These are phyloP conservation scores for Kwoniella shivajii DNA, from an alignment of 1,284 basidiomycete genomes.

Conservation along the genomic window DNA sequence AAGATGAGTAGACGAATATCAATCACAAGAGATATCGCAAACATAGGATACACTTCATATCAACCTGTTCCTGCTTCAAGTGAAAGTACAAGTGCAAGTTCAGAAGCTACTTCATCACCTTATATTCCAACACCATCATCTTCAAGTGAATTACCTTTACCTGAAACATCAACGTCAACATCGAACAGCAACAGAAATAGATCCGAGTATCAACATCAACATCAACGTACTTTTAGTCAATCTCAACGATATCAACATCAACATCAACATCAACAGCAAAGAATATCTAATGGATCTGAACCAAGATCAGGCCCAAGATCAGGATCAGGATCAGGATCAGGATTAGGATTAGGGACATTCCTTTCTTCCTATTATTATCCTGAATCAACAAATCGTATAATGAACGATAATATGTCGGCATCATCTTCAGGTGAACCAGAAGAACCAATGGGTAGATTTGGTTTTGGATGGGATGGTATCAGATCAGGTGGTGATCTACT, in stretches of 20 bases:
- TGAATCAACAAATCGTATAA: neutral
- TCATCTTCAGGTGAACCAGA: neutral
- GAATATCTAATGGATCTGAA: conserved; percentile 8
- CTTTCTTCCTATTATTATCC: neutral
- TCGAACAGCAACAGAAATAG: neutral
- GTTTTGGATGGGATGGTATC: neutral
- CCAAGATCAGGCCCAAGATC: conserved; percentile 9
- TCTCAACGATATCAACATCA: neutral
- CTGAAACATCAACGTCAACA: neutral
- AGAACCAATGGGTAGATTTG: neutral
- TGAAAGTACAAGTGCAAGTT: neutral
- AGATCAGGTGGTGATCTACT: conserved; percentile 8
- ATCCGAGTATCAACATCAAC: neutral
- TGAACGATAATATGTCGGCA: too few relatives aligned
- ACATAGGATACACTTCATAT: too few relatives aligned
- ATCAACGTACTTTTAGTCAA: neutral
- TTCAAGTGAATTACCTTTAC: conserved; percentile 3
- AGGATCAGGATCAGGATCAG: too few relatives aligned
- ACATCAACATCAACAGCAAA: neutral
- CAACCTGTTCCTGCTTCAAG: too few relatives aligned
- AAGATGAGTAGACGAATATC: too few relatives aligned
- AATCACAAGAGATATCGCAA: too few relatives aligned
- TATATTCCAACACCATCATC: conserved; percentile 4
- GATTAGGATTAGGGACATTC: too few relatives aligned
- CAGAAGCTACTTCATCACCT: conserved; percentile 6